phyloP scores from a whole-genome alignment of 306 rosid genomes.

The Heteromeles arbutifolia region DNA sequence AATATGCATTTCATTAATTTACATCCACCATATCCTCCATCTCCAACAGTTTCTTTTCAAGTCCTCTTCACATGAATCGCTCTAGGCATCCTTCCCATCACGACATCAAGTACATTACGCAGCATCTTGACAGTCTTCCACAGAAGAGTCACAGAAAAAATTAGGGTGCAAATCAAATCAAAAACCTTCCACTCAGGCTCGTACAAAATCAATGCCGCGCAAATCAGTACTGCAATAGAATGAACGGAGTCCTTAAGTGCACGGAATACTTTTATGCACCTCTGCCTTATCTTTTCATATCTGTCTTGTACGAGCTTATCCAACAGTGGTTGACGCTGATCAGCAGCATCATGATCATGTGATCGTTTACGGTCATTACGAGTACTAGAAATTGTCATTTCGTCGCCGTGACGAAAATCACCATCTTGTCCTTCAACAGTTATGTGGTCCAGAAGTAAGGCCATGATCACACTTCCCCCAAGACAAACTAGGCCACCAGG shows the following conservation, averaged over 20 bases:
- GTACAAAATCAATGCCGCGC: conserved; percentile 68
- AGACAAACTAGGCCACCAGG: conserved; percentile 59
- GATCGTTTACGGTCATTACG: conserved; percentile 17
- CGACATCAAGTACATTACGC: conserved; percentile 53
- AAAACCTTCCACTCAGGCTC: conserved; percentile 59
- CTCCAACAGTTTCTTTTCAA: conserved; percentile 50
- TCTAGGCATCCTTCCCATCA: conserved; percentile 74
- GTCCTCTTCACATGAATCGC: conserved; percentile 61
- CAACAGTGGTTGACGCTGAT: conserved; percentile 29
- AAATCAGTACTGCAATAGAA: conserved; percentile 70
- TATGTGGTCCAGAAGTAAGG: conserved; percentile 47
- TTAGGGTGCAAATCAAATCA: conserved; percentile 58
- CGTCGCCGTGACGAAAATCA: conserved; percentile 14
- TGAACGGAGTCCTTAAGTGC: conserved; percentile 70
- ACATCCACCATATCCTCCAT: conserved; percentile 67
- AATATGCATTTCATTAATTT: conserved; percentile 70
- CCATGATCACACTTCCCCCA: conserved; percentile 57
- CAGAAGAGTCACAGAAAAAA: conserved; percentile 53
- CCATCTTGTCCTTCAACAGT: conserved; percentile 19
- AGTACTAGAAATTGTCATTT: conserved; percentile 29
- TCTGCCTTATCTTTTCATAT: conserved; percentile 29
- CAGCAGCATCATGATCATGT: background rate
- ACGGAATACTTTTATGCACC: conserved; percentile 61
- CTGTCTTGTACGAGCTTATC: conserved; percentile 20
- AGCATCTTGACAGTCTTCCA: conserved; percentile 59